Evolutionary conservation across 1,284 basidiomycete genomes (phyloP), one percentile per base, ranked within the genome.

Genomic region (Amylostereum areolatum): DNA sequence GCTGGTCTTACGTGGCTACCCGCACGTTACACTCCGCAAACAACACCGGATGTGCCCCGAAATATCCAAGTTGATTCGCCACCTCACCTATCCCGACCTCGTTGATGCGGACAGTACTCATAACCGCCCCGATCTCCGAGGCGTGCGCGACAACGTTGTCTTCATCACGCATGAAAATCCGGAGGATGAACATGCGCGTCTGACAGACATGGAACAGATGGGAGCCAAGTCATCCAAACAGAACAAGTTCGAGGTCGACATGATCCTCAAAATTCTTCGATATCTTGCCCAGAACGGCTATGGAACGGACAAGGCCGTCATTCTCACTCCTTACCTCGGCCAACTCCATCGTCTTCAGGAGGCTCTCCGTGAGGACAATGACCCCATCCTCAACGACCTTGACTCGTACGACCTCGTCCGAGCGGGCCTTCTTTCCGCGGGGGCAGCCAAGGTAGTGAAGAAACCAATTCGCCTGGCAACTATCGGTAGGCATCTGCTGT

Each of bases 1-100:
- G 3, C 72, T 85, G 4, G 77, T 85, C 18, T 57, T 78, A 5
- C 74, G 74, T 54, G 74, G 71, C 0, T 85, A 79, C 53, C 83
- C 83, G 2, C 83, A 85, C 55, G 55, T 66, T 47, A 78, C 73
- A 0, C 67, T 85, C n/a, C 58, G 59, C 2, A 60, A 71, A 40
- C 83, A 85, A 52, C 83, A 85, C 57, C 75, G 83, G 5, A 85
- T 85, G 83, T 68, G 83, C 1, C 83, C 83, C 0, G 83, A 85
- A 55, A 85, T 85, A 10, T 81, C 83, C 4, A 55, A 69, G 0
- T 67, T 85, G 32, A 69, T 85, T 33, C 73, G 83, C 24, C 56
- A 67, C 10, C 66, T 85, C 24, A 85, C 83, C 0, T 85, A 85
- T 55, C 80, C 80, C 0, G 78, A 82, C 29, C 75, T 85, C 25